Evolutionary conservation across 1,139 yeast genomes (phyloP).

Genomic region (Yamadazyma mexicana): DNA sequence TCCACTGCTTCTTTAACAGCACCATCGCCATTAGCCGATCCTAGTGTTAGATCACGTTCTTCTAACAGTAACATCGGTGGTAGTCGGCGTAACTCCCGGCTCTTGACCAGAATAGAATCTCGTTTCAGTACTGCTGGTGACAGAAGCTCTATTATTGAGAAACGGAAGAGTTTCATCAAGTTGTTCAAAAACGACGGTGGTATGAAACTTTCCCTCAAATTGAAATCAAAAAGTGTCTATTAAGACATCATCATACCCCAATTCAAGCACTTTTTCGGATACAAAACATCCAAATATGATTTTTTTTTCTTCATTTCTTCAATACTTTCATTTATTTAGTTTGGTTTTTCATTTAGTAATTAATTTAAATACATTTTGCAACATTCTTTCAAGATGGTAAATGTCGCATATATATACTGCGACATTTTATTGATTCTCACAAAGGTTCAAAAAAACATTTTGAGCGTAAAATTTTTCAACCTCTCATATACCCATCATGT

Average conservation of each 20-base stretch:
- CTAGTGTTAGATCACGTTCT: not conserved
- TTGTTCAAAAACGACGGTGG: slow-evolving; percentile 18
- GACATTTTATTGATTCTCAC: not conserved
- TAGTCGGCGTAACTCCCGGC: slow-evolving; percentile 8
- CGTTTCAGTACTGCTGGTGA: slow-evolving; percentile 7
- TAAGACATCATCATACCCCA: slow-evolving; percentile 5
- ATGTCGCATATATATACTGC: not conserved
- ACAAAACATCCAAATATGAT: no score
- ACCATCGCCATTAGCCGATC: not conserved
- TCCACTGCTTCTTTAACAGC: not conserved
- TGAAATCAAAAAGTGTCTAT: slow-evolving; percentile 19
- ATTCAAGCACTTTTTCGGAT: no score
- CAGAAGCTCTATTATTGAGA: slow-evolving; percentile 8
- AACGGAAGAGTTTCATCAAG: slow-evolving; percentile 18
- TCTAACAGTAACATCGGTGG: not conserved
- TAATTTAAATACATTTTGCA: no score
- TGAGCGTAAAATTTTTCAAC: slow-evolving; percentile 1
- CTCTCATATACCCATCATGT: not conserved
- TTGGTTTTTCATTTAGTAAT: not conserved
- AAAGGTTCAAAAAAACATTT: not conserved
- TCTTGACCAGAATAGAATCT: slow-evolving; percentile 11
- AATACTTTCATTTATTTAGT: not conserved
- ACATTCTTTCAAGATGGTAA: not conserved
- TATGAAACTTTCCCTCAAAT: slow-evolving; percentile 18
- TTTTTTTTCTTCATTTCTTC: not conserved